phyloP scores from a whole-genome alignment of 2,329 filamentous ascomycete genomes.

The Calonectria montana region DNA sequence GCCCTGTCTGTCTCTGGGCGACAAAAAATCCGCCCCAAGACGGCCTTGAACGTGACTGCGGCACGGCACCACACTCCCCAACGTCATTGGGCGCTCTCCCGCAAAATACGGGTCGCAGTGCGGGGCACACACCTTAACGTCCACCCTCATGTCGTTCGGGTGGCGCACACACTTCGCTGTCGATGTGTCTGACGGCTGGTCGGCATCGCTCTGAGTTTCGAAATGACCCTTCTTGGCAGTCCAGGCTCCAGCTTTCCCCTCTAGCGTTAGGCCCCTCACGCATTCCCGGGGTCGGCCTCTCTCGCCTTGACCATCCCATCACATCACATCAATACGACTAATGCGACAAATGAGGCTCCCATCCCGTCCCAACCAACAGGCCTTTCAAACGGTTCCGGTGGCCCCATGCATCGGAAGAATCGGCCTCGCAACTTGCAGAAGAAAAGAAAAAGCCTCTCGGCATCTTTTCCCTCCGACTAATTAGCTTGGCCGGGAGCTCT shows the following conservation, averaged over 20 bases:
- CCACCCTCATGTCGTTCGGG: neutral
- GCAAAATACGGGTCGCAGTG: neutral
- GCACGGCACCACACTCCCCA: neutral
- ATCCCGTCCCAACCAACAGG: neutral
- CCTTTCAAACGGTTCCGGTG: neutral
- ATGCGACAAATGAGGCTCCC: slow-evolving; percentile 11
- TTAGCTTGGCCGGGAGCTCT: neutral
- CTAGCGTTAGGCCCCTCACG: neutral
- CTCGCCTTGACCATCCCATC: neutral
- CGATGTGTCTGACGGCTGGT: neutral
- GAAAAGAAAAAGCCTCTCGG: neutral
- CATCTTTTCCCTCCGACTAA: neutral
- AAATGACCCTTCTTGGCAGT: neutral
- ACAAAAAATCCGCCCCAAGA: neutral
- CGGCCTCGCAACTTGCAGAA: neutral
- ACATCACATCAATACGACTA: slow-evolving; percentile 6
- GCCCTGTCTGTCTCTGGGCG: neutral
- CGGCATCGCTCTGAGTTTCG: neutral
- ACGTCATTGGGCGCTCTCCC: slow-evolving; percentile 3
- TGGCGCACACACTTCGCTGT: slow-evolving; percentile 3
- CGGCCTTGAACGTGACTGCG: neutral
- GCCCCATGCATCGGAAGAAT: neutral
- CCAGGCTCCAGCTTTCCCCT: neutral
- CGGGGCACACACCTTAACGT: neutral
- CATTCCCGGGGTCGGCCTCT: neutral